A percentile compares a stretch with the other conserved stretches of the same genome.
Evolutionary conservation across 768 basidiomycete genomes (phyloP).

Genomic region (Coprinopsis sp.): DNA sequence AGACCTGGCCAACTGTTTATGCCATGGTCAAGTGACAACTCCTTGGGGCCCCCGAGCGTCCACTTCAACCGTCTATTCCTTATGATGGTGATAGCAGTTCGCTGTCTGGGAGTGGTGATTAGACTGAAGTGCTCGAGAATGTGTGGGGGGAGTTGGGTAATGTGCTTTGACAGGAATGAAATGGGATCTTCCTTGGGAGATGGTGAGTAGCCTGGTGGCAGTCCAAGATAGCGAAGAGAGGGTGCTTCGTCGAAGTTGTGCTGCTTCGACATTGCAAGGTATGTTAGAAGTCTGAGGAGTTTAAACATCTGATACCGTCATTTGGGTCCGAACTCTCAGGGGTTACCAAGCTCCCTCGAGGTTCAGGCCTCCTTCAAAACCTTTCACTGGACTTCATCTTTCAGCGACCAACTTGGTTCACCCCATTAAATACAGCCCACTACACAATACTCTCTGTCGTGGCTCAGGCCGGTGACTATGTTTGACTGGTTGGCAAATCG

Average conservation of each 20-base stretch:
- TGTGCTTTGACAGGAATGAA: slow-evolving; percentile 56
- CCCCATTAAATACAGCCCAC: no score
- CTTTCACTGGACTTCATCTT: no score
- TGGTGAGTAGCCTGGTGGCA: slow-evolving; percentile 55
- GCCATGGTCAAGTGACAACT: slow-evolving; percentile 52
- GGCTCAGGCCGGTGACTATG: no score
- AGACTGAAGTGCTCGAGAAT: slow-evolving; percentile 42
- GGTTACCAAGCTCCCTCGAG: no score
- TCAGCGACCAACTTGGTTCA: no score
- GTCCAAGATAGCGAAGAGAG: slow-evolving; percentile 46
- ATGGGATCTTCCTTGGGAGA: slow-evolving; percentile 55
- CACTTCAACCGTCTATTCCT: slow-evolving; percentile 72
- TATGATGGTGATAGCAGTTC: slow-evolving; percentile 57
- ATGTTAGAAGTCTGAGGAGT: background rate
- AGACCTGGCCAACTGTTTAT: slow-evolving; percentile 59
- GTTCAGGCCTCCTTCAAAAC: no score
- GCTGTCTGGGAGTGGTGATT: slow-evolving; percentile 57
- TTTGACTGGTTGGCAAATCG: no score
- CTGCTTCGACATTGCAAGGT: background rate
- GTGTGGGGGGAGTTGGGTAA: slow-evolving; percentile 65
- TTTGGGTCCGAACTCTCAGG: no score
- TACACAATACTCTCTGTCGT: no score
- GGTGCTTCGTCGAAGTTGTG: slow-evolving; percentile 28
- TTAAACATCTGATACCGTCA: no score
- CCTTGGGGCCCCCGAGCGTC: slow-evolving; percentile 46